phyloP scores from a whole-genome alignment of 148 eudicot species.

The Oxyria digyna region DNA sequence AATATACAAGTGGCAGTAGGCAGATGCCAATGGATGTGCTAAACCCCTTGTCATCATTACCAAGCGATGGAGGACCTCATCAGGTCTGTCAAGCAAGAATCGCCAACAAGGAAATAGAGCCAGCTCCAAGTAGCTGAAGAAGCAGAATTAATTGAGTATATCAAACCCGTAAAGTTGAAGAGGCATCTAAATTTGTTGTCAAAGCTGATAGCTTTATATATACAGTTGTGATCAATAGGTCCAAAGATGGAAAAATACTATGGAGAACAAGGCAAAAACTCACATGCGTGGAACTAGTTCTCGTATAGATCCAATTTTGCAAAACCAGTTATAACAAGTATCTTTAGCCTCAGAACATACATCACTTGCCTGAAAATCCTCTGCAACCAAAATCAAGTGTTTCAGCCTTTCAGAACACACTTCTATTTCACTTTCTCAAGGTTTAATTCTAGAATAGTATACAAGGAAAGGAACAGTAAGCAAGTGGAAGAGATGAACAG shows the following conservation, averaged over 20 bases:
- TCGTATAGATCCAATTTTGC: conserved; percentile 57
- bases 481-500: neutral
- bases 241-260: conserved; percentile 3
- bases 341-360: conserved; percentile 58
- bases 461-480: neutral
- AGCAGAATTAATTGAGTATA: conserved; percentile 1
- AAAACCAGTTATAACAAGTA: conserved; percentile 70
- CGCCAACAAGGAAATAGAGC: conserved; percentile 69
- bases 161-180: no score
- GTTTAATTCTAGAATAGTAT: neutral
- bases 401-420: neutral
- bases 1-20: conserved; percentile 60
- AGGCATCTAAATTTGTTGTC: no score
- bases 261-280: conserved; percentile 13
- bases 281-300: conserved; percentile 87
- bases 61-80: conserved; percentile 41
- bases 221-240: neutral
- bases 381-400: conserved; percentile 27
- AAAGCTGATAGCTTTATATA: neutral
- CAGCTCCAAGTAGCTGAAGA: conserved; percentile 70
- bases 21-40: conserved; percentile 66
- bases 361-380: conserved; percentile 41
- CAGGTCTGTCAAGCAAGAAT: conserved; percentile 33
- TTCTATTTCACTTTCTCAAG: neutral
- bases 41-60: conserved; percentile 70